These are phyloP conservation scores for Penicillium manginii DNA, from an alignment of 495 filamentous ascomycete species.

Conservation along the genomic window DNA sequence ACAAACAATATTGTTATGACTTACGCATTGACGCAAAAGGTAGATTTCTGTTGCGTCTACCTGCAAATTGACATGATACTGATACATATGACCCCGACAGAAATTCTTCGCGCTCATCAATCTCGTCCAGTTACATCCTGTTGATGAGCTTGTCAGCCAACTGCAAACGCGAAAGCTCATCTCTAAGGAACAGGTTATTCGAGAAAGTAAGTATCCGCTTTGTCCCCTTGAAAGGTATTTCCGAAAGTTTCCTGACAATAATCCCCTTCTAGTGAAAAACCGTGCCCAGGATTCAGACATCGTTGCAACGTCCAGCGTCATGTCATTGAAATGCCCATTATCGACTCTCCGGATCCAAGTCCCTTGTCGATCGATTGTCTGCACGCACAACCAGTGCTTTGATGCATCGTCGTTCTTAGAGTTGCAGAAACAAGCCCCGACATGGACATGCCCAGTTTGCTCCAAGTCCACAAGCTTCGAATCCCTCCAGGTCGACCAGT, in stretches of 20 bases:
- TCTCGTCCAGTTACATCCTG: conserved; percentile 71
- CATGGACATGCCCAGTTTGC: conserved; percentile 93
- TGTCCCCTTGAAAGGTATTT: too few species aligned
- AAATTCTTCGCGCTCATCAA: conserved; percentile 76
- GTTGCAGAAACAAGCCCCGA: conserved; percentile 92
- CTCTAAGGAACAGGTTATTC: conserved; percentile 75
- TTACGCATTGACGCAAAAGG: conserved; percentile 90
- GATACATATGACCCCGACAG: conserved; percentile 46
- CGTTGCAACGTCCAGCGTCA: conserved; percentile 78
- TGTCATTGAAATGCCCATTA: conserved; percentile 91
- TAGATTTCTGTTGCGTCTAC: conserved; percentile 32
- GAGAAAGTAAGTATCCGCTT: conserved; percentile 69
- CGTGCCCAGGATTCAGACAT: conserved; percentile 88
- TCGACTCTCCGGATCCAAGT: conserved; percentile 79
- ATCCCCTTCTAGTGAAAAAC: conserved; percentile 61
- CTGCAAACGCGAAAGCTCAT: conserved; percentile 73
- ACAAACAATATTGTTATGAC: conserved; percentile 80
- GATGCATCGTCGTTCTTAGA: conserved; percentile 93
- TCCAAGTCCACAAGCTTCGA: conserved; percentile 82
- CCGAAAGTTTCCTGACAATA: neutral
- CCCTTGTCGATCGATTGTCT: conserved; percentile 78
- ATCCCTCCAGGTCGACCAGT: conserved; percentile 84
- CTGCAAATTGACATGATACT: neutral
- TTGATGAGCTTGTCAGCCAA: conserved; percentile 69
- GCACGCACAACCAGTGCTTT: conserved; percentile 92